Conservation (phyloP, 208 protist species). For the Crithidia expoeki region DNA sequence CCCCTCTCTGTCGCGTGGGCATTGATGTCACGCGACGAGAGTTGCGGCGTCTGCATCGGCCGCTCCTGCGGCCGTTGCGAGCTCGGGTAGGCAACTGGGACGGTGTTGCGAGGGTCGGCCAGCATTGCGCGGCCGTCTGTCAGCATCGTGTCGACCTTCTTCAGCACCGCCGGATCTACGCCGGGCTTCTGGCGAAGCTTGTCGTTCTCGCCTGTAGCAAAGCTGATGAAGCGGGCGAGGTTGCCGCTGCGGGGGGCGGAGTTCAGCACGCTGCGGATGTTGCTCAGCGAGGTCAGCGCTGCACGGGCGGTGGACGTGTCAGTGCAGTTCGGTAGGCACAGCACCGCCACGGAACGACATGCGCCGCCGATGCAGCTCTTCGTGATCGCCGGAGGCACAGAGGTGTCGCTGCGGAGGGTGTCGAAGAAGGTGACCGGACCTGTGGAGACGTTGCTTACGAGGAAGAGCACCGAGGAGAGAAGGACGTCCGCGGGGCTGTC, state of each 20-base stretch:
- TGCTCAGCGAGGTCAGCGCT: conserved; percentile 31
- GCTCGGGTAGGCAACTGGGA: conserved; percentile 53
- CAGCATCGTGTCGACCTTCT: conserved; percentile 59
- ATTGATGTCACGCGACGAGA: conserved; percentile 34
- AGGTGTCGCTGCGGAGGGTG: conserved; percentile 35
- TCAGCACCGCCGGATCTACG: conserved; percentile 35
- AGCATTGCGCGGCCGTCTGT: conserved; percentile 50
- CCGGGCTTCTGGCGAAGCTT: conserved; percentile 44
- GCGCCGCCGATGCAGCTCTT: conserved; percentile 59
- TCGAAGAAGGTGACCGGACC: conserved; percentile 38
- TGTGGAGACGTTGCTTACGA: conserved; percentile 39
- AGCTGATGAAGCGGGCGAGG: conserved; percentile 54
- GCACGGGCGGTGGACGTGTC: conserved; percentile 16
- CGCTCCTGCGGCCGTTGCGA: conserved; percentile 22
- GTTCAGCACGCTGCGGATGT: conserved; percentile 43
- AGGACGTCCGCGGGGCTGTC: conserved; percentile 42
- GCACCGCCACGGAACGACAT: conserved; percentile 45
- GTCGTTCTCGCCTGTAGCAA: conserved; percentile 48
- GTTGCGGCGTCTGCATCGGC: conserved; percentile 12
- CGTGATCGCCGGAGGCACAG: conserved; percentile 36
- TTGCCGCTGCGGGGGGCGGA: conserved; percentile 61
- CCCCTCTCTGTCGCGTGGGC: conserved; percentile 30
- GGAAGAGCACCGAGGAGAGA: conserved; percentile 49
- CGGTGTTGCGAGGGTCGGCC: conserved; percentile 38
- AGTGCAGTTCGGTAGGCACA: conserved; percentile 37